phyloP scores from a whole-genome alignment of 1,284 basidiomycete species.

The Earliella scabrosa region DNA sequence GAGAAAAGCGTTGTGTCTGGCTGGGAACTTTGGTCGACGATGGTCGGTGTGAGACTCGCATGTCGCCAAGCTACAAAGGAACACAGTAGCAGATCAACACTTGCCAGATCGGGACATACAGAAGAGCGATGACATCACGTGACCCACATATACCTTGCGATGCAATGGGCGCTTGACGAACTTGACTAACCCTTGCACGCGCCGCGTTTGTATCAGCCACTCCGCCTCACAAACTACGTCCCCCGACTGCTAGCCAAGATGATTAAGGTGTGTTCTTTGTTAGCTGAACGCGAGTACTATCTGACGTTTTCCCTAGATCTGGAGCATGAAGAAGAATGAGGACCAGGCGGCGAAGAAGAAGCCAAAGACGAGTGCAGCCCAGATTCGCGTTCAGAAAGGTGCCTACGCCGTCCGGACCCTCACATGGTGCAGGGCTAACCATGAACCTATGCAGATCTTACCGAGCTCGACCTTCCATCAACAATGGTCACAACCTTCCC shows the following conservation, averaged over 20 bases:
- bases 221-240: slow-evolving; percentile 6
- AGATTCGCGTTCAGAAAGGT: slow-evolving; percentile 99
- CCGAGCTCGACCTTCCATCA: slow-evolving; percentile 93
- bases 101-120: slow-evolving; percentile 12
- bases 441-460: slow-evolving; percentile 69
- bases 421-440: not conserved
- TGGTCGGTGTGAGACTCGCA: not conserved
- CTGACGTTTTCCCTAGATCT: slow-evolving; percentile 64
- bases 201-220: slow-evolving; percentile 18
- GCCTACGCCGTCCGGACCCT: slow-evolving; percentile 26
- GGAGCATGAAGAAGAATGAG: slow-evolving; percentile 98
- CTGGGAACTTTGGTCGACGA: too few species aligned
- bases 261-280: slow-evolving; percentile 52
- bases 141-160: slow-evolving; percentile 2
- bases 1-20: too few species aligned
- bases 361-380: slow-evolving; percentile 96
- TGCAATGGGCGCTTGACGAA: slow-evolving; percentile 10
- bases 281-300: not conserved
- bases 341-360: slow-evolving; percentile 93
- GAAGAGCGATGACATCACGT: slow-evolving; percentile 6
- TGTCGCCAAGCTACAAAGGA: not conserved
- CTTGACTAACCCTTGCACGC: slow-evolving; percentile 22
- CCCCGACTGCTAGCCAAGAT: slow-evolving; percentile 36
- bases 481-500: slow-evolving; percentile 97
- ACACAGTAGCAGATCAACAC: slow-evolving; percentile 6